Conservation (phyloP, 345 rosid genomes). For the Microthlaspi erraticum region DNA sequence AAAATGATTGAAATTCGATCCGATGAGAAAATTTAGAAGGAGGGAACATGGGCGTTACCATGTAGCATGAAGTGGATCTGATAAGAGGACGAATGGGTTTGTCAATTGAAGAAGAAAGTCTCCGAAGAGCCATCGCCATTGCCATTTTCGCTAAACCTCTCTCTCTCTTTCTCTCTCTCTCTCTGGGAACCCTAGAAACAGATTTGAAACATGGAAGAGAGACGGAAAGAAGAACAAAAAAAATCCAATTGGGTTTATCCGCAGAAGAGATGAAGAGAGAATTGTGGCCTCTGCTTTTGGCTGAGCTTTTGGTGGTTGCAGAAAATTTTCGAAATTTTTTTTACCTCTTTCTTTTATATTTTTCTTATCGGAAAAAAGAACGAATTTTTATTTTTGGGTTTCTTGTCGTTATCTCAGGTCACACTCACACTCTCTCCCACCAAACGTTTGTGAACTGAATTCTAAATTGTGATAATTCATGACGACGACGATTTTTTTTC, state of each 20-base stretch:
- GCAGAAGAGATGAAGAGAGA: constrained; percentile 28
- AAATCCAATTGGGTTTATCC: constrained; percentile 26
- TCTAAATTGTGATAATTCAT: constrained; percentile 14
- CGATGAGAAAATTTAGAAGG: neutral
- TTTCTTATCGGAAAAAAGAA: neutral
- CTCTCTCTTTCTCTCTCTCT: constrained; percentile 7
- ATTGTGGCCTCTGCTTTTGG: constrained; percentile 47
- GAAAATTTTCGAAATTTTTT: constrained; percentile 37
- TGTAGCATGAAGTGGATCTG: constrained; percentile 64
- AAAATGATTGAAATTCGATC: neutral
- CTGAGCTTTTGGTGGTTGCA: constrained; percentile 53
- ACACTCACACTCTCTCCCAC: constrained; percentile 29
- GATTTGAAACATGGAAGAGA: constrained; percentile 20
- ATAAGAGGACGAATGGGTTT: constrained; percentile 83
- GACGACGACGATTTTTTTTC: constrained; percentile 10
- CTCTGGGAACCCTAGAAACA: constrained; percentile 31
- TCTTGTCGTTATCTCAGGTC: constrained; percentile 35
- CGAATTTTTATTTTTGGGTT: neutral
- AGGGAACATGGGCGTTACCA: constrained; percentile 49
- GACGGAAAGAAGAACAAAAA: neutral
- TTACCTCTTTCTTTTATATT: constrained; percentile 19
- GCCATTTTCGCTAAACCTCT: constrained; percentile 56
- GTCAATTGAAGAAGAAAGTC: constrained; percentile 84
- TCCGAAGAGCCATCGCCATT: constrained; percentile 94
- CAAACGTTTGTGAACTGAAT: constrained; percentile 35